These are phyloP conservation scores for Podospora pseudoanserina DNA, from an alignment of 495 filamentous ascomycete genomes.

Conservation along the genomic window DNA sequence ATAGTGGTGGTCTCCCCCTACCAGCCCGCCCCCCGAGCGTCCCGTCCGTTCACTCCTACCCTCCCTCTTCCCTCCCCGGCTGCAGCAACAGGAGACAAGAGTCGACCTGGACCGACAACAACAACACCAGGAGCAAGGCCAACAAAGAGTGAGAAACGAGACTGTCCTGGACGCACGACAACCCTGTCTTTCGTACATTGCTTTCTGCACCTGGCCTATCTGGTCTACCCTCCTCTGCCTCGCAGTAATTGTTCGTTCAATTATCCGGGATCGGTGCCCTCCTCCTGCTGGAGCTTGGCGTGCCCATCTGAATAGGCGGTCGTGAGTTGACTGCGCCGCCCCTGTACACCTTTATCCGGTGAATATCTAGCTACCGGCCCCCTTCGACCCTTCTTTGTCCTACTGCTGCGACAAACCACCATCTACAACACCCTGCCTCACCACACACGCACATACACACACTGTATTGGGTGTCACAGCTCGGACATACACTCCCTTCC, in stretches of 20 bases:
- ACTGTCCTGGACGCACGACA: conserved; percentile 17
- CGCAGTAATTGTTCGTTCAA: conserved; percentile 31
- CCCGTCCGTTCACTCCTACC: conserved; percentile 8
- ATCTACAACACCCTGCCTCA: conserved; percentile 1
- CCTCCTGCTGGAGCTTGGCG: conserved; percentile 26
- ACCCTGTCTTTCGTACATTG: conserved; percentile 16
- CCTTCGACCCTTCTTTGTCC: conserved; percentile 22
- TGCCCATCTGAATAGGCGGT: conserved; percentile 24
- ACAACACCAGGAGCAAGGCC: not conserved
- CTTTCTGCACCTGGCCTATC: conserved; percentile 10
- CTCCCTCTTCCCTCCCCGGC: conserved; percentile 6
- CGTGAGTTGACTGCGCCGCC: conserved; percentile 34
- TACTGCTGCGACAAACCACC: conserved; percentile 12
- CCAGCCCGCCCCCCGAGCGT: conserved; percentile 16
- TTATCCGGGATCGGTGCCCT: conserved; percentile 36
- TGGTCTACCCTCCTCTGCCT: conserved; percentile 20
- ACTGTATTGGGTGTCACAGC: not conserved
- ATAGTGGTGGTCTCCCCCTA: conserved; percentile 11
- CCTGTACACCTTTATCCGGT: conserved; percentile 34
- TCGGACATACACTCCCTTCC: conserved; percentile 9
- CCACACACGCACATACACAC: not conserved
- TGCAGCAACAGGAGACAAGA: not conserved
- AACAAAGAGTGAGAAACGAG: conserved; percentile 9
- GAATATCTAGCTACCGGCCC: conserved; percentile 32
- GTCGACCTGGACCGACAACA: not conserved